Conservation (phyloP, 257 asterid species). For the Nyctanthes arbortristis region DNA sequence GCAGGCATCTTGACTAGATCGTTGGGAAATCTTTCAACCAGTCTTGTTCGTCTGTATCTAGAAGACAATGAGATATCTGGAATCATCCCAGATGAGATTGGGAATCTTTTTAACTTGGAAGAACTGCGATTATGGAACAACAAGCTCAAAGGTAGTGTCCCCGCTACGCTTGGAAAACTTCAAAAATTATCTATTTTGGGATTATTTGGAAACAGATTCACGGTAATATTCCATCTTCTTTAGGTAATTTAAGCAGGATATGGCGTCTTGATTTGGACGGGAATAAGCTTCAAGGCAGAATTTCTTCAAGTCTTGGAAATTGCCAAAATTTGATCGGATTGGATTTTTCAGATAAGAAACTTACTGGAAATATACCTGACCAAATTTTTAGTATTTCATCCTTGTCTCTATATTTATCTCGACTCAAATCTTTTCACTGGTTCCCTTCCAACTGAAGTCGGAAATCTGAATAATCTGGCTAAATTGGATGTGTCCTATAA, state of each 20-base stretch:
- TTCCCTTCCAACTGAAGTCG: too few relatives aligned
- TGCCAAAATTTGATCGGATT: conserved; percentile 25
- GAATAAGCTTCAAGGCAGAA: conserved; percentile 1
- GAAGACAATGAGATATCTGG: conserved; percentile 22
- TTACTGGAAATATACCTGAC: conserved; percentile 9
- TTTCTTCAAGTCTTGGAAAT: conserved; percentile 23
- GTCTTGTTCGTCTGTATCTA: conserved; percentile 13
- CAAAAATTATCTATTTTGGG: conserved; percentile 3
- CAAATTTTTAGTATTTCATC: conserved; percentile 14
- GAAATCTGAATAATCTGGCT: too few relatives aligned
- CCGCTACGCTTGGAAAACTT: conserved; percentile 20
- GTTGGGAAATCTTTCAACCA: conserved; percentile 23
- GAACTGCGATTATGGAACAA: conserved; percentile 16
- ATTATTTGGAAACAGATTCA: conserved; percentile 14
- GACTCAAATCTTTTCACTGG: too few relatives aligned
- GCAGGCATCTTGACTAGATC: conserved; percentile 11
- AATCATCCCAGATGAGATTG: conserved; percentile 13
- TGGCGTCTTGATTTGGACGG: conserved; percentile 19
- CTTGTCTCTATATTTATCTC: too few relatives aligned
- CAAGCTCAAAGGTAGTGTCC: too few relatives aligned
- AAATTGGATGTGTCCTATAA: too few relatives aligned
- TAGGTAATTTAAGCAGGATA: conserved; percentile 20
- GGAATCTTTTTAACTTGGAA: conserved; percentile 17
- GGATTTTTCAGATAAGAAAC: conserved; percentile 22
- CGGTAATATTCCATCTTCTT: conserved; percentile 17